phyloP scores from a whole-genome alignment of 257 asterid genomes.

The Capsicum pubescens region DNA sequence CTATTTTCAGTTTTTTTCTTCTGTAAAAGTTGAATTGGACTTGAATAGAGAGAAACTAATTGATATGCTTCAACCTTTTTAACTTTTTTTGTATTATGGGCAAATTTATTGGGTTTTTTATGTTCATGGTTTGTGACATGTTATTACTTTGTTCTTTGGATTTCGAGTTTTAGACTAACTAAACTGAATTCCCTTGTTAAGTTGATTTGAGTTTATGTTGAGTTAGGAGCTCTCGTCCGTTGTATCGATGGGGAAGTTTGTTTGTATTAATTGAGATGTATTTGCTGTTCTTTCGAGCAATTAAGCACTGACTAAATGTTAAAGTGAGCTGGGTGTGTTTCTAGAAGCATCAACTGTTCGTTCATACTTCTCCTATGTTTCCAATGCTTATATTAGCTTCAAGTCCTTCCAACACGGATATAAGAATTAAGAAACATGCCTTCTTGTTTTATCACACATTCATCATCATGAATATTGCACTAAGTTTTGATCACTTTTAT shows the following conservation, averaged over 20 bases:
- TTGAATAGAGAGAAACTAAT: neutral
- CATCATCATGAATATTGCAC: neutral
- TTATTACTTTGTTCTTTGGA: neutral
- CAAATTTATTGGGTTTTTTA: neutral
- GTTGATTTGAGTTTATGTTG: neutral
- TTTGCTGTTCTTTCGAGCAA: neutral
- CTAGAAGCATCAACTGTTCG: neutral
- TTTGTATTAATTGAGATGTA: neutral
- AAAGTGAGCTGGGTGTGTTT: neutral
- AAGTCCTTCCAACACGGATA: neutral
- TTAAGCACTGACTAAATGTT: neutral
- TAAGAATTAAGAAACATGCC: neutral
- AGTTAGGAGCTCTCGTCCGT: neutral
- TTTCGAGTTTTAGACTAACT: neutral
- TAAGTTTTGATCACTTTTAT: neutral
- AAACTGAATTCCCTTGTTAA: neutral
- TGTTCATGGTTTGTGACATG: neutral
- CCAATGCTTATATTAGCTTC: too few species aligned
- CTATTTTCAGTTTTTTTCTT: too few species aligned
- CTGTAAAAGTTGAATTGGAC: neutral
- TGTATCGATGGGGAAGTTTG: neutral
- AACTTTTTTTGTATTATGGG: neutral
- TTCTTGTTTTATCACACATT: neutral
- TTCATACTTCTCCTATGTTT: too few species aligned
- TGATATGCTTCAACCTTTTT: neutral